phyloP scores from a whole-genome alignment of 2,329 filamentous ascomycete genomes.

The Arthrobotrys conoides region DNA sequence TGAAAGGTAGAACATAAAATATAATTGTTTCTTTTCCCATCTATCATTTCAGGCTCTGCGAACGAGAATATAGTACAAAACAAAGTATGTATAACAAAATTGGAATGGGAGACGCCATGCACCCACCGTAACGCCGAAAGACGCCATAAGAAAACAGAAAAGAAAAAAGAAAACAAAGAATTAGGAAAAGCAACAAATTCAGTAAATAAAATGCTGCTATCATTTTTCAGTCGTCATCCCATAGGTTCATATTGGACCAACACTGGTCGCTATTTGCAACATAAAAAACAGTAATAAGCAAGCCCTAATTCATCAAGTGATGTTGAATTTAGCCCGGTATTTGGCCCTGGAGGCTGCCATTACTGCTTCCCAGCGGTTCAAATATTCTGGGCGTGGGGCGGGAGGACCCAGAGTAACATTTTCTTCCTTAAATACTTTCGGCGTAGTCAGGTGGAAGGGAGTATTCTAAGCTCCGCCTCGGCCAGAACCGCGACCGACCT shows the following conservation, averaged over 20 bases:
- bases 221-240: background rate
- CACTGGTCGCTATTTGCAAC: background rate
- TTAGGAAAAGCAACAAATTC: background rate
- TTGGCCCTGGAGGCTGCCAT: background rate
- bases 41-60: background rate
- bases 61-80: slow-evolving; percentile 31
- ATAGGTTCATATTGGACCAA: background rate
- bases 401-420: background rate
- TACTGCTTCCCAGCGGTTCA: background rate
- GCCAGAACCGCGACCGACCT: slow-evolving; percentile 45
- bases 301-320: background rate
- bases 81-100: background rate
- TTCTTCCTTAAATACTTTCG: slow-evolving; percentile 32
- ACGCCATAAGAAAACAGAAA: slow-evolving; percentile 6
- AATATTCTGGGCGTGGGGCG: background rate
- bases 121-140: slow-evolving; percentile 32
- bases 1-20: slow-evolving; percentile 2
- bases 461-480: slow-evolving; percentile 42
- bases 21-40: slow-evolving; percentile 12
- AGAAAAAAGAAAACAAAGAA: slow-evolving; percentile 1
- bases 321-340: background rate
- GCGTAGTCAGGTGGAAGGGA: slow-evolving; percentile 26
- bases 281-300: background rate
- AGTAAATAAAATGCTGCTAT: background rate
- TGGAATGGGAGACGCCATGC: slow-evolving; percentile 31